phyloP scores from a whole-genome alignment of 768 basidiomycete genomes.

The Lactarius hatsudake region DNA sequence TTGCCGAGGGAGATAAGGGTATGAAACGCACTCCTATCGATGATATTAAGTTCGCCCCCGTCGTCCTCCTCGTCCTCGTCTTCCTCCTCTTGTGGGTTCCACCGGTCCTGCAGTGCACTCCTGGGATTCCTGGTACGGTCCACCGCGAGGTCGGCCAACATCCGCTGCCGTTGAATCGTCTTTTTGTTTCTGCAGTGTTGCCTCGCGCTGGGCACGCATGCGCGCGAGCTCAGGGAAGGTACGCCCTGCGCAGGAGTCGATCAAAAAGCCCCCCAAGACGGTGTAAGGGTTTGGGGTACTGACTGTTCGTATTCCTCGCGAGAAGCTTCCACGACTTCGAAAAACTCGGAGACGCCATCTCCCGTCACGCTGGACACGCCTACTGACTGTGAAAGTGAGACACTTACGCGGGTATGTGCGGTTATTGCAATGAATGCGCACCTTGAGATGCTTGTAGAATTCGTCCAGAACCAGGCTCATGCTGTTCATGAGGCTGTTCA shows the following conservation, averaged over 20 bases:
- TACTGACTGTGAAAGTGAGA: slow-evolving; percentile 59
- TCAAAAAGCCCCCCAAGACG: background rate
- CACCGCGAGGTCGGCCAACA: slow-evolving; percentile 78
- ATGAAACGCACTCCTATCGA: slow-evolving; percentile 63
- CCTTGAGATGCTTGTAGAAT: slow-evolving; percentile 95
- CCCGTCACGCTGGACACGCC: slow-evolving; percentile 97
- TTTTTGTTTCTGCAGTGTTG: slow-evolving; percentile 62
- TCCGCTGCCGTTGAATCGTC: slow-evolving; percentile 70
- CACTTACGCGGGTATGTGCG: background rate
- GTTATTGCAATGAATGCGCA: slow-evolving; percentile 35
- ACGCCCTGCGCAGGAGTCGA: slow-evolving; percentile 56
- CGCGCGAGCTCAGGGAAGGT: slow-evolving; percentile 87
- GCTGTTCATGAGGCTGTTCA: slow-evolving; percentile 98
- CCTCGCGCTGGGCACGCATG: slow-evolving; percentile 60
- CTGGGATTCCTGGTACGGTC: slow-evolving; percentile 66
- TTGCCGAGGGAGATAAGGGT: slow-evolving; percentile 3
- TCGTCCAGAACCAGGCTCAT: slow-evolving; percentile 98
- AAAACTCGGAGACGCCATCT: slow-evolving; percentile 88
- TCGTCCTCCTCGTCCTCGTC: slow-evolving; percentile 52
- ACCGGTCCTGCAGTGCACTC: slow-evolving; percentile 53
- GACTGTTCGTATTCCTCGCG: slow-evolving; percentile 87
- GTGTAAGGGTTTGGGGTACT: slow-evolving; percentile 29
- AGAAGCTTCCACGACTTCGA: slow-evolving; percentile 86
- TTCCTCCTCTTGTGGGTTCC: slow-evolving; percentile 52
- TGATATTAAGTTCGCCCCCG: slow-evolving; percentile 50